These are phyloP conservation scores for Cladophialophora carrionii DNA, from an alignment of 2,329 filamentous ascomycete genomes.

Conservation along the genomic window DNA sequence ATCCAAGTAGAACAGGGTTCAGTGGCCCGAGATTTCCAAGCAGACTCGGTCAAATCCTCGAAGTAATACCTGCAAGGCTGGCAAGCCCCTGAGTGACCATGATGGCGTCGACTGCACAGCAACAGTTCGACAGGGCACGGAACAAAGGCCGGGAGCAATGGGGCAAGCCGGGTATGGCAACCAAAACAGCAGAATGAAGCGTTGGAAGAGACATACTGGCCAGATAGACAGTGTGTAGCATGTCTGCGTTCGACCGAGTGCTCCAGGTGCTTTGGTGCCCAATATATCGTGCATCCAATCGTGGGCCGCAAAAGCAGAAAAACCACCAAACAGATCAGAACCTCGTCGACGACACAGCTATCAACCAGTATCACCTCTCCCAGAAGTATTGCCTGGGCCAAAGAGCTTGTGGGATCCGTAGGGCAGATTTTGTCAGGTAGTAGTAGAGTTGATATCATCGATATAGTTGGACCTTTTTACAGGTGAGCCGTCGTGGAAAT, in stretches of 20 bases:
- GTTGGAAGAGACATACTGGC: conserved; percentile 36
- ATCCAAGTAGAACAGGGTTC: conserved; percentile 3
- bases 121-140: conserved; percentile 7
- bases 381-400: conserved; percentile 21
- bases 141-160: conserved; percentile 16
- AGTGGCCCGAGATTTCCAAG: conserved; percentile 5
- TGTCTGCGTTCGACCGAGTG: conserved; percentile 27
- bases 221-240: conserved; percentile 39
- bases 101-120: conserved; percentile 14
- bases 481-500: conserved; percentile 26
- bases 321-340: conserved; percentile 15
- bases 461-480: conserved; percentile 31
- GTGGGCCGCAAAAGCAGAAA: conserved; percentile 15
- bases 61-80: conserved; percentile 25
- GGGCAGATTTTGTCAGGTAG: conserved; percentile 29
- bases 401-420: conserved; percentile 20
- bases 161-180: conserved; percentile 16
- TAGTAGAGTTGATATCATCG: conserved; percentile 25
- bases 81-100: conserved; percentile 17
- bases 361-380: conserved; percentile 23
- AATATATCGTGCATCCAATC: conserved; percentile 32
- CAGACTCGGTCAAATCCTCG: background rate
- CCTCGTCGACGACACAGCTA: conserved; percentile 20
- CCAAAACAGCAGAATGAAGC: conserved; percentile 22
- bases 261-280: conserved; percentile 22